Evolutionary conservation across 805 yeast species (phyloP).

Genomic region (Maudiozyma saulgeensis): DNA sequence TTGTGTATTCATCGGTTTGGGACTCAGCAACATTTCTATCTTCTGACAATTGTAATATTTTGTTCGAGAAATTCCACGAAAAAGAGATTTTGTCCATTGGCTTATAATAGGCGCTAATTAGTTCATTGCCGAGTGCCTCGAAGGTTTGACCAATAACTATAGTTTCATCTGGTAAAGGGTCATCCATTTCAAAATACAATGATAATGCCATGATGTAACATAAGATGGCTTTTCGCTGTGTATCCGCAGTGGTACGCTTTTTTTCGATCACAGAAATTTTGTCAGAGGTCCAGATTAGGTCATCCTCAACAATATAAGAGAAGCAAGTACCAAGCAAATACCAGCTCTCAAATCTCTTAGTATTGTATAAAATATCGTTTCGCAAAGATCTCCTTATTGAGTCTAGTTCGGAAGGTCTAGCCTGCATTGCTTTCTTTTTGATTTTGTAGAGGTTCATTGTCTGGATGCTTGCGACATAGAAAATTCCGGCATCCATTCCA

Average conservation of each 20-base stretch:
- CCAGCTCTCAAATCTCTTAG: constrained; percentile 79
- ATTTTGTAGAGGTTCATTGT: constrained; percentile 33
- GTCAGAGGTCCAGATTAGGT: constrained; percentile 85
- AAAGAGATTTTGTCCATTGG: constrained; percentile 62
- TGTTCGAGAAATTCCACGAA: constrained; percentile 18
- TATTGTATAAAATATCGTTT: constrained; percentile 57
- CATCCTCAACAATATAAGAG: constrained; percentile 76
- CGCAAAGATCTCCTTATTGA: constrained; percentile 56
- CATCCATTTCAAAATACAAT: constrained; percentile 2
- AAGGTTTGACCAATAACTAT: constrained; percentile 11
- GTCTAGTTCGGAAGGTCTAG: constrained; percentile 73
- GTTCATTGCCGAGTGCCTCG: constrained; percentile 18
- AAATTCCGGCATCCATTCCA: constrained; percentile 55
- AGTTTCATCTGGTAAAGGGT: constrained; percentile 9
- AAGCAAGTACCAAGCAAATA: constrained; percentile 69
- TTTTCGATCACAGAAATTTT: constrained; percentile 56
- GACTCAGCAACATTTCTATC: constrained; percentile 12
- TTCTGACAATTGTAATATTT: constrained; percentile 11
- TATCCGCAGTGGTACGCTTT: constrained; percentile 47
- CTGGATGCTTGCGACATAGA: constrained; percentile 29
- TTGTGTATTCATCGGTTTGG: constrained; percentile 3
- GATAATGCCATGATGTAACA: constrained; percentile 61
- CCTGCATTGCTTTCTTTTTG: constrained; percentile 69
- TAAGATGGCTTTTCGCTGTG: constrained; percentile 60
- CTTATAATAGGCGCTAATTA: constrained; percentile 44